Conservation (phyloP, 768 basidiomycete species). For the Termitomyces sp. region DNA sequence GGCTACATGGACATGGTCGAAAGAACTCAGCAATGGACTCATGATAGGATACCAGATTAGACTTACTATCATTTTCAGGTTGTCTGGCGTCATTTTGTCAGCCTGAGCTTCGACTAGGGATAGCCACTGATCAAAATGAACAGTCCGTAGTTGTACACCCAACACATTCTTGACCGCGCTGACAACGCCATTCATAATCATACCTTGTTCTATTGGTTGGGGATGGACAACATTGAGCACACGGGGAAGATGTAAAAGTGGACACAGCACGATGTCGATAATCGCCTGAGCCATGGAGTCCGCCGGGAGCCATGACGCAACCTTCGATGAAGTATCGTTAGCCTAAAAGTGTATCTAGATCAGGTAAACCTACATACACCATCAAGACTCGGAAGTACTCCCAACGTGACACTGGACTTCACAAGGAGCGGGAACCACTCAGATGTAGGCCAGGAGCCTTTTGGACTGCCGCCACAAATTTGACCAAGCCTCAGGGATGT, state of each 20-base stretch:
- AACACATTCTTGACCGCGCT: not conserved
- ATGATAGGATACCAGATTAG: not conserved
- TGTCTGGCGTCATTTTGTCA: not conserved
- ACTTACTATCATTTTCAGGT: not conserved
- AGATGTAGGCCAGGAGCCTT: not conserved
- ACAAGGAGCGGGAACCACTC: not conserved
- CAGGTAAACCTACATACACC: not conserved
- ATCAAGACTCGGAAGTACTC: not conserved
- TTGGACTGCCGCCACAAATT: not conserved
- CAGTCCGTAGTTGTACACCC: not conserved
- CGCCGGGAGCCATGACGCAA: not conserved
- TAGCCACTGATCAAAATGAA: not conserved
- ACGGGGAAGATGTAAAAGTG: not conserved
- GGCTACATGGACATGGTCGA: not conserved
- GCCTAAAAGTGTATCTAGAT: not conserved
- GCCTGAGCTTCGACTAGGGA: not conserved
- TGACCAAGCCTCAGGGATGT: not conserved
- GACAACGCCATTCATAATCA: not conserved
- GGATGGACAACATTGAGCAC: conserved; percentile 1
- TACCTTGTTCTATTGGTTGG: not conserved
- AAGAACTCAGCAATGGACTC: not conserved
- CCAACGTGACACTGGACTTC: not conserved
- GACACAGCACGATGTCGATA: not conserved
- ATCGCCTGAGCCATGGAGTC: not conserved
- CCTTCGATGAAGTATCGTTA: not conserved